Percentiles rank a stretch among this genome's conserved stretches.
Conservation (phyloP, 2,329 filamentous ascomycete species). For the Neonectria faginata region DNA sequence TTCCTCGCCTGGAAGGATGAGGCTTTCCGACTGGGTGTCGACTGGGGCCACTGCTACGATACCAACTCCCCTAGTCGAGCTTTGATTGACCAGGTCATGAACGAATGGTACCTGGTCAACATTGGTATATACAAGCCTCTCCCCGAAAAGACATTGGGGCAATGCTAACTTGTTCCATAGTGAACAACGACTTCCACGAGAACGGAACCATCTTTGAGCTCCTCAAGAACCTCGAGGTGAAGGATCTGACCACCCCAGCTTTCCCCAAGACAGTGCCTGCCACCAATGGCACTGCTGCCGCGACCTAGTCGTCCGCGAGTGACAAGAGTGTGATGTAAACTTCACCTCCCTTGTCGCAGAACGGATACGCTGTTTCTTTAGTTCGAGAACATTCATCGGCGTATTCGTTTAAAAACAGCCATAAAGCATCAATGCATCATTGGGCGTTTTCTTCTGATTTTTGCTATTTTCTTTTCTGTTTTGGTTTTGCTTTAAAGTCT, state of each 20-base stretch:
- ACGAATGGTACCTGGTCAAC: conserved; percentile 93
- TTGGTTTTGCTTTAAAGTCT: conserved; percentile 22
- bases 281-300: conserved; percentile 30
- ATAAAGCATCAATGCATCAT: conserved; percentile 28
- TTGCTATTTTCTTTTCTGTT: conserved; percentile 30
- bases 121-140: conserved; percentile 73
- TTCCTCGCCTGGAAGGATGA: conserved; percentile 99
- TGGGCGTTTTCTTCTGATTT: conserved; percentile 28
- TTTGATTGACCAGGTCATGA: conserved; percentile 85
- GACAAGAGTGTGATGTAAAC: background rate
- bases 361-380: conserved; percentile 15
- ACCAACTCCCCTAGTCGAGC: conserved; percentile 79
- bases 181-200: conserved; percentile 97
- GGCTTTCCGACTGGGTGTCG: conserved; percentile 89
- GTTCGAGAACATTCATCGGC: conserved; percentile 18
- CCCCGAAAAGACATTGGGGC: conserved; percentile 19
- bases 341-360: background rate
- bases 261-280: conserved; percentile 43
- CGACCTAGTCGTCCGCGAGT: conserved; percentile 32
- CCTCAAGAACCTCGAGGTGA: conserved; percentile 81
- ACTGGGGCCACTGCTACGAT: conserved; percentile 94
- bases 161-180: conserved; percentile 56
- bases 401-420: conserved; percentile 26
- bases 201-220: conserved; percentile 84
- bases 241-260: conserved; percentile 65